Evolutionary conservation across 2,329 filamentous ascomycete species (phyloP).

Genomic region (Lasiodiplodia theobromae): DNA sequence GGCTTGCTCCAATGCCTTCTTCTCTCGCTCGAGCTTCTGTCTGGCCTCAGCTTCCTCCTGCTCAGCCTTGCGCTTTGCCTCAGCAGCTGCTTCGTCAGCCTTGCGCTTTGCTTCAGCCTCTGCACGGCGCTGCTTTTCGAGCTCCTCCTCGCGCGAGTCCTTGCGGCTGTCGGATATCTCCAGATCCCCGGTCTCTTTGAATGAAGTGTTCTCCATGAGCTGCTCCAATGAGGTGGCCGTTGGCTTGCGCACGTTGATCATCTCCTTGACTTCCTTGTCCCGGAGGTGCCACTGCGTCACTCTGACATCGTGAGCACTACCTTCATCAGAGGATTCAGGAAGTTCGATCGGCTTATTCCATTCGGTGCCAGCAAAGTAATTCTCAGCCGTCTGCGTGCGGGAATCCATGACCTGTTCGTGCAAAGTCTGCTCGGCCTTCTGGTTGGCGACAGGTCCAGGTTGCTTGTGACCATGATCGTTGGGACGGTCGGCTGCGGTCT

Average conservation of each 20-base stretch:
- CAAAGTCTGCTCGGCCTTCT: no score
- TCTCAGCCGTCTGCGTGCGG: no score
- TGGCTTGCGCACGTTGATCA: background rate
- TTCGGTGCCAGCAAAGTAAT: no score
- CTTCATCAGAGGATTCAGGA: no score
- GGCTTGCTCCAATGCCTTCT: background rate
- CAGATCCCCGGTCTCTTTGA: background rate
- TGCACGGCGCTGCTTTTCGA: slow-evolving; percentile 8
- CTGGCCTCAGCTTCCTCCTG: background rate
- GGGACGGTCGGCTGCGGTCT: no score
- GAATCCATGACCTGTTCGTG: no score
- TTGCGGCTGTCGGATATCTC: slow-evolving; percentile 17
- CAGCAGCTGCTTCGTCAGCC: background rate
- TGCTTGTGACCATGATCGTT: no score
- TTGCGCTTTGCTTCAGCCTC: slow-evolving; percentile 7
- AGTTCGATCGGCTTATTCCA: no score
- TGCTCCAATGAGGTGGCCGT: background rate
- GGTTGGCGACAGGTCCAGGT: no score
- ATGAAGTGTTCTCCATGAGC: background rate
- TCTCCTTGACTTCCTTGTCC: background rate
- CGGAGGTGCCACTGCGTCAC: background rate
- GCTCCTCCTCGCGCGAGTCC: slow-evolving; percentile 1
- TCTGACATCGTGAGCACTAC: no score
- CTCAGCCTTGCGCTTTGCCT: background rate
- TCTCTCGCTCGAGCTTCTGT: background rate